Percentiles rank a stretch among this genome's conserved stretches.
Conservation (phyloP, 768 basidiomycete species). For the Sarcodon sp. region DNA sequence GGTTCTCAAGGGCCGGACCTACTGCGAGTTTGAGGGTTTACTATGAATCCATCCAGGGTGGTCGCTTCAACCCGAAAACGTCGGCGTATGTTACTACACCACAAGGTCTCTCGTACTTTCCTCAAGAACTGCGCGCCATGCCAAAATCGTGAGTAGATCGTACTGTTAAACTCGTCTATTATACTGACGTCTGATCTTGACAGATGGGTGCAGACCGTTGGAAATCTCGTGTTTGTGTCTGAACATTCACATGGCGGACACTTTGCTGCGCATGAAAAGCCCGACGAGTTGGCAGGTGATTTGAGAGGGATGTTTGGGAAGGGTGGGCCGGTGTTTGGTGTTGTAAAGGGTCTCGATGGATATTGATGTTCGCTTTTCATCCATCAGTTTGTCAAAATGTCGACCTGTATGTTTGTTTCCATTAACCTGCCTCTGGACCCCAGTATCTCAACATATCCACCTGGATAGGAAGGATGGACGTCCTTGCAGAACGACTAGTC, state of each 20-base stretch:
- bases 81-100: constrained; percentile 9
- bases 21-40: constrained; percentile 18
- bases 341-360: constrained; percentile 3
- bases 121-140: constrained; percentile 10
- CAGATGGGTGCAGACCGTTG: constrained; percentile 13
- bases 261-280: constrained; percentile 15
- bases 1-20: constrained; percentile 21
- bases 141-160: constrained; percentile 11
- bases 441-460: too few species aligned
- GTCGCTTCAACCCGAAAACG: not conserved
- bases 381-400: too few species aligned
- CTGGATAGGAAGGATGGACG: constrained; percentile 2
- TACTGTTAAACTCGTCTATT: not conserved
- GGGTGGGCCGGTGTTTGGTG: constrained; percentile 12
- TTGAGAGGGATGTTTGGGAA: constrained; percentile 16
- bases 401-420: too few species aligned
- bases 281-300: constrained; percentile 12
- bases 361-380: too few species aligned
- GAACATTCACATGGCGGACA: constrained; percentile 15
- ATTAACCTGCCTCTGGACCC: too few species aligned
- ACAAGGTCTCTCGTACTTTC: constrained; percentile 18
- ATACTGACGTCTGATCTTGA: not conserved
- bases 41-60: constrained; percentile 12
- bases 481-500: not conserved
- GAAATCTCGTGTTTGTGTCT: constrained; percentile 11